Evolutionary conservation across 176 grass and related monocot genomes (phyloP), one percentile per base, ranked within the genome.

Genomic region (Paspalum vaginatum): DNA sequence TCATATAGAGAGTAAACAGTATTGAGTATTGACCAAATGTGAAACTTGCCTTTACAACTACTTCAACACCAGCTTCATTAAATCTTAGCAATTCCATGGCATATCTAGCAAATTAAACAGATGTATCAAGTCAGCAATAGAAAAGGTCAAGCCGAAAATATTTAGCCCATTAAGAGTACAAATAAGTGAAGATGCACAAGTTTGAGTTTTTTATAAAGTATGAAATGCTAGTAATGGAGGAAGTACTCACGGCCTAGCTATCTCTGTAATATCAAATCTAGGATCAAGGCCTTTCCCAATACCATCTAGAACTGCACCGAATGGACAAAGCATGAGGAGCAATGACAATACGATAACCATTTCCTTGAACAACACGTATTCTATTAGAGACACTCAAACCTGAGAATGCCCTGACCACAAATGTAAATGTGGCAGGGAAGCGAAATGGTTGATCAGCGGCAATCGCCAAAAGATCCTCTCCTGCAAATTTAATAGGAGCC

Each of bases 191-290:
- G 12, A 79, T 41, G 32, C 7, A 20, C 20, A 79, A 52, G 46
- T 37, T 54, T 79, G 6, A 26, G 7, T 54, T 42, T 43, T 16
- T 15, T 38, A 24, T 66, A 17, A 4, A 41, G 7, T 24, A 71
- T 11, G 16, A 17, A 76, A 85, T 70, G 26, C 48, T 65, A 64
- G 58, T 72, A 68, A 78, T 38, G 49, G 7, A 85, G 25, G 64
- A 87, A 86, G 69, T 56, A 88, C 95, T 93, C 65, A 98, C 96
- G 96, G 96, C 79, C 84, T 98, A 79, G 96, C 96, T 76, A 99
- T 99, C 84, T 99, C 96, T 85, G 96, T 99, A 72, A 99, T 95
- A 85, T 99, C 96, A 89, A 99, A 99, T 79, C 92, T 93, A 82
- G 96, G 92, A 84, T 95, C 96, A 45, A 99, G 92, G 46, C 96